Evolutionary conservation across 805 yeast species (phyloP), one percentile per base, ranked within the genome.

Genomic region (Kodamaea leandrae): DNA sequence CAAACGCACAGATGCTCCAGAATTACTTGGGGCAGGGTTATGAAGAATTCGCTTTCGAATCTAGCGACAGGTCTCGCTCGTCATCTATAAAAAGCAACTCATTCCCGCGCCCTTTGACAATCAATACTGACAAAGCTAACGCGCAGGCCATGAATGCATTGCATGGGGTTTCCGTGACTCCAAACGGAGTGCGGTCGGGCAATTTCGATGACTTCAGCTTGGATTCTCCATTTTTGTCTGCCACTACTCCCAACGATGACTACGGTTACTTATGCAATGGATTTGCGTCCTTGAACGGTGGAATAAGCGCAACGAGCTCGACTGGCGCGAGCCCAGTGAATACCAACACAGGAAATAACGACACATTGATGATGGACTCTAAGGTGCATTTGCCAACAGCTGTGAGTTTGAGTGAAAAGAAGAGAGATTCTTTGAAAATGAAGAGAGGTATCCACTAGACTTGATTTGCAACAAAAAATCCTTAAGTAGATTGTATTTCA

Each of bases 171-270:
- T 39, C 25, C 13, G 25, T 16, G 15, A 23, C 38, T 6, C 25
- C 27, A 13, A 39, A 28, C 18, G 47, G 45, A 3, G 27, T 34
- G 20, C 26, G 37, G 19, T 18, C 26, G 23, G 25, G 30, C 25
- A n/a, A n/a, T n/a, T 17, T 13, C 16, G 36, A 39, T 7, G 43
- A 39, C 24, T 46, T 48, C 33, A 37, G 63, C 5, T 58, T 68
- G 39, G 71, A 68, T 39, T 64, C 71, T 5, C 75, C 74, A 16
- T 69, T 69, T 45, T 61, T 64, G 58, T 63, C 70, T 10, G 68
- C 71, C 3, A 54, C 62, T 3, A 57, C 62, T 2, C 66, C 65
- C 4, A 50, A 61, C 4, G 72, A 68, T 7, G 72, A 68, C 35
- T 59, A 48, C 37, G 60, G 60, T 10, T 62, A 58, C 44, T 62